These are phyloP conservation scores for Pseudogymnoascus sp. DNA, from an alignment of 2,329 filamentous ascomycete genomes.

Conservation along the genomic window DNA sequence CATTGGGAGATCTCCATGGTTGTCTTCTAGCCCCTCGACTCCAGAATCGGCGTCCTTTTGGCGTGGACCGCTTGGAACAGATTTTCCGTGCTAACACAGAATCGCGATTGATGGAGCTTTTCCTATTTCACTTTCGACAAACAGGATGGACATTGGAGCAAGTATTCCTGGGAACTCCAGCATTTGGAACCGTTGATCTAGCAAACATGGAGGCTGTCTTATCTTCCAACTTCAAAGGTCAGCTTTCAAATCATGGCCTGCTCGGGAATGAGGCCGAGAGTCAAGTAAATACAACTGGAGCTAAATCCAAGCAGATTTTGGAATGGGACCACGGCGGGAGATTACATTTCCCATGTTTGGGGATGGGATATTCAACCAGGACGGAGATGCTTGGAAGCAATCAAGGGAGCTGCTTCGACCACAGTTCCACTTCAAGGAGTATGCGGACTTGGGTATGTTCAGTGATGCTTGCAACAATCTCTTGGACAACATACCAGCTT, in stretches of 20 bases:
- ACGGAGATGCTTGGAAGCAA: constrained; percentile 26
- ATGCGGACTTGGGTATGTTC: constrained; percentile 28
- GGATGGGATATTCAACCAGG: constrained; percentile 29
- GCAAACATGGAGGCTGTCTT: constrained; percentile 24
- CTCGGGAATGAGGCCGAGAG: background rate
- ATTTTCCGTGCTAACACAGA: constrained; percentile 27
- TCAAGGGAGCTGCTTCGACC: constrained; percentile 29
- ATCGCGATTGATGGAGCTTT: constrained; percentile 27
- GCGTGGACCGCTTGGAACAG: constrained; percentile 29
- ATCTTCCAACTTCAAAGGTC: constrained; percentile 20
- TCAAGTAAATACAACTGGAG: background rate
- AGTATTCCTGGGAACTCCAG: constrained; percentile 23
- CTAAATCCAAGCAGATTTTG: constrained; percentile 20
- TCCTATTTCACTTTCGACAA: constrained; percentile 25
- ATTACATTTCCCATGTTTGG: constrained; percentile 26
- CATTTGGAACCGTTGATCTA: constrained; percentile 24
- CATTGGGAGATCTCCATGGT: constrained; percentile 3
- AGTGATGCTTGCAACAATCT: constrained; percentile 28
- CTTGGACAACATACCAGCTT: constrained; percentile 15
- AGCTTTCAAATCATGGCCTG: background rate
- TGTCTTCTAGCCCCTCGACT: constrained; percentile 20
- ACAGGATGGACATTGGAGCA: constrained; percentile 17
- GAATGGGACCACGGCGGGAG: constrained; percentile 21
- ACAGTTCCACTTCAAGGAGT: constrained; percentile 28
- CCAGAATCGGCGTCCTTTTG: constrained; percentile 26